These are phyloP conservation scores for Amauroascus niger DNA, from an alignment of 2,329 filamentous ascomycete genomes.

Conservation along the genomic window DNA sequence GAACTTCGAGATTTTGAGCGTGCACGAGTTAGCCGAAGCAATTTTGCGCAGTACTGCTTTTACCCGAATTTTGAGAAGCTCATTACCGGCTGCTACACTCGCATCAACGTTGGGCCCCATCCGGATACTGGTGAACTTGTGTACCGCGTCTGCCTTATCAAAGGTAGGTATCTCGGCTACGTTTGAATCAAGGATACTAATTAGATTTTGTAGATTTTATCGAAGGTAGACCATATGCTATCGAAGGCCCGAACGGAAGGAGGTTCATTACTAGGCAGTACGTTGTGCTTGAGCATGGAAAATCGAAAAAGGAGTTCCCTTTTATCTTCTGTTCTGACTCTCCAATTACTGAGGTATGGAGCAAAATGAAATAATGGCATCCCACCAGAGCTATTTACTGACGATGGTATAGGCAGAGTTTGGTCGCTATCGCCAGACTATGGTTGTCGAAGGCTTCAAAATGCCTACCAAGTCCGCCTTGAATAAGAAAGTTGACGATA, in stretches of 20 bases:
- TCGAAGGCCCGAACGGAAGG: conserved; percentile 64
- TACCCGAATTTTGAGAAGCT: conserved; percentile 78
- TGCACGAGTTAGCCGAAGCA: conserved; percentile 69
- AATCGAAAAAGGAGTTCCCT: conserved; percentile 72
- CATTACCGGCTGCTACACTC: conserved; percentile 74
- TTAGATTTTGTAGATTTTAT: conserved; percentile 52
- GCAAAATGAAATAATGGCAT: background rate
- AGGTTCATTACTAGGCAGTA: conserved; percentile 79
- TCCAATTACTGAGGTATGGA: conserved; percentile 64
- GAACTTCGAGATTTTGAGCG: conserved; percentile 75
- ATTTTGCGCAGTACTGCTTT: conserved; percentile 87
- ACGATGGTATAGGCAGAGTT: conserved; percentile 54
- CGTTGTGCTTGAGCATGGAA: conserved; percentile 69
- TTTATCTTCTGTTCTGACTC: conserved; percentile 86
- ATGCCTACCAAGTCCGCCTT: conserved; percentile 65
- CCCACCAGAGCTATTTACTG: background rate
- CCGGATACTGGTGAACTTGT: conserved; percentile 60
- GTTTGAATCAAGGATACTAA: conserved; percentile 6
- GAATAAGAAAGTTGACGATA: conserved; percentile 63
- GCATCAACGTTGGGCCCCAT: conserved; percentile 73
- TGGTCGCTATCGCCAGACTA: conserved; percentile 66
- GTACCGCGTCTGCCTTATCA: conserved; percentile 83
- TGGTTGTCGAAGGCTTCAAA: conserved; percentile 60
- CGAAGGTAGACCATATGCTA: conserved; percentile 70
- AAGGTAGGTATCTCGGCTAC: conserved; percentile 47